Evolutionary conservation across 2,329 filamentous ascomycete genomes (phyloP).

Genomic region (Cordyceps farinosa): DNA sequence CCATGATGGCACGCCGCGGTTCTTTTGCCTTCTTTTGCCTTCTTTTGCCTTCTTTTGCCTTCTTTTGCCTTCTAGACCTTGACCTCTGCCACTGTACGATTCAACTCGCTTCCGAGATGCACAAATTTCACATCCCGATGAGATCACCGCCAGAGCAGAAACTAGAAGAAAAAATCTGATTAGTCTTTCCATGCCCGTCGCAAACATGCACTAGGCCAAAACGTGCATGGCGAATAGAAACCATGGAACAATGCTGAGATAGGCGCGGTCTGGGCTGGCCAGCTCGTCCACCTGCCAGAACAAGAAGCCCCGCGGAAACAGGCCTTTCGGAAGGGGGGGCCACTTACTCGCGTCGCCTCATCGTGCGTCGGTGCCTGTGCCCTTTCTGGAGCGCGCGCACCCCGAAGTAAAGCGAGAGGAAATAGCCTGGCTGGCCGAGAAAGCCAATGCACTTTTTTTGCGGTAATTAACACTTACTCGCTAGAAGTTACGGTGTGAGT

Average conservation of each 20-base stretch:
- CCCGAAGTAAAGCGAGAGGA: not conserved
- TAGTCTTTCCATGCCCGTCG: slow-evolving; percentile 6
- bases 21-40: not conserved
- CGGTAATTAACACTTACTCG: not conserved
- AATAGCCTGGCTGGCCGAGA: not conserved
- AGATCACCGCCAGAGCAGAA: too few relatives aligned
- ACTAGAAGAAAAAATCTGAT: not conserved
- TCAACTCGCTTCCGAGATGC: too few relatives aligned
- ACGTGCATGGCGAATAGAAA: not conserved
- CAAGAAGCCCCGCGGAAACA: slow-evolving; percentile 9
- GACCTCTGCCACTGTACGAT: not conserved
- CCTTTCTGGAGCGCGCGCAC: not conserved
- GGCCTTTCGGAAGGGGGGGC: not conserved
- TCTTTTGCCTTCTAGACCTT: not conserved
- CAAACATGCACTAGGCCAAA: not conserved
- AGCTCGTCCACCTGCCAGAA: slow-evolving; percentile 8
- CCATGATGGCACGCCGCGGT: too few relatives aligned
- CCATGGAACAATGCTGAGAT: not conserved
- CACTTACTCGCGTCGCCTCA: slow-evolving; percentile 14
- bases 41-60: not conserved
- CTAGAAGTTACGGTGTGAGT: not conserved
- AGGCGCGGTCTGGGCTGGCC: slow-evolving; percentile 13
- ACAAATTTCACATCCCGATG: too few relatives aligned
- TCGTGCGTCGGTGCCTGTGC: not conserved
- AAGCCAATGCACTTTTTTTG: not conserved